Base-by-base conservation (phyloP, 352 stramenopile genomes). In the Peronosclerospora sorghi region DNA sequence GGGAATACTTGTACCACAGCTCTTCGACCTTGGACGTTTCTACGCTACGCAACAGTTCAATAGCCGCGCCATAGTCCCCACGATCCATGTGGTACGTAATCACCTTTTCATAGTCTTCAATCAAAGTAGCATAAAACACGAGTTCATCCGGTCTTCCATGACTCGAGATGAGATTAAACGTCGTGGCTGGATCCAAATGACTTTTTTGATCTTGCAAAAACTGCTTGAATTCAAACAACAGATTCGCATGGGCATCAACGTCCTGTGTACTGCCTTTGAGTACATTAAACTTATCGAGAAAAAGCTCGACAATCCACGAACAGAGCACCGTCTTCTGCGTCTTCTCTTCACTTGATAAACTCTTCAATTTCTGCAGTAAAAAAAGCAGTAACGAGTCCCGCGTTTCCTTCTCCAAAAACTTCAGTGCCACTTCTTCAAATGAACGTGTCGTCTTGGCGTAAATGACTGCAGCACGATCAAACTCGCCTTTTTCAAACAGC, bases 1-100 rank as follows among this genome's bases (percentile, higher is more conserved):
- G 83, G 12, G 85, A 95, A 59, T 96, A 97, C 53, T 96, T 96
- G 73, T 97, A 96, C 59, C 94, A 95, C 6, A 97, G 59, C 46
- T 92, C 75, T 48, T 96, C 86, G 8, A 96, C 83, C 43, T 95
- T 95, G 20, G 85, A 82, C 27, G 86, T 92, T 38, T 83, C 79
- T 18, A 93, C 85, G 13, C 83, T 84, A 24, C 73, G 72, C 19
- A 97, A 65, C 30, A 96, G 50, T 27, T 93, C 81, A 38, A 97
- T 93, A 5, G 87, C 84, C 2, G 81, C 77, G 7, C 69, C 75
- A 45, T 96, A 95, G 37, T 96, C 85, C 7, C 83, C 82, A 4
- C 83, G 82, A 38, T 94, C 69, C 35, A 95, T 81, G 55, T 97
- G 86, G 47, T 95, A 95, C 27, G 83, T 94, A 32, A 97, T 74